Percentiles rank a stretch among this genome's conserved stretches.
phyloP scores from a whole-genome alignment of 2,329 filamentous ascomycete genomes.

The Diaporthe ampelina region DNA sequence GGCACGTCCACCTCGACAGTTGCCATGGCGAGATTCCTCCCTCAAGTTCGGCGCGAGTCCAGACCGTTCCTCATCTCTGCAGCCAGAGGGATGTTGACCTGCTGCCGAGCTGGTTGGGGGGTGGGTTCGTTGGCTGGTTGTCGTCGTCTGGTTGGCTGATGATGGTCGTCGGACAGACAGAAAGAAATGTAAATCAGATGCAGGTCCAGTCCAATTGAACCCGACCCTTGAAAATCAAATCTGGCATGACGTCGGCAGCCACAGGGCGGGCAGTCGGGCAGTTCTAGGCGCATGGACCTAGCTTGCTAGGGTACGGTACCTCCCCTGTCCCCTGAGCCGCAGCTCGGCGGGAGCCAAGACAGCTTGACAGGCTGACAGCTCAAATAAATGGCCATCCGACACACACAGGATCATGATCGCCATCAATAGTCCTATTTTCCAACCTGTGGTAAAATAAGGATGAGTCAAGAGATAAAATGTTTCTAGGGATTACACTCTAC shows the following conservation, averaged over 20 bases:
- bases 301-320: too few relatives aligned
- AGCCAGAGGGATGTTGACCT: not conserved
- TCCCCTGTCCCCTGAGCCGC: constrained; percentile 1
- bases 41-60: not conserved
- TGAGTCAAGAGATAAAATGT: too few relatives aligned
- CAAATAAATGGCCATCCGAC: too few relatives aligned
- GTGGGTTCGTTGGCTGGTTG: too few relatives aligned
- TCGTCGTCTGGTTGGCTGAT: not conserved
- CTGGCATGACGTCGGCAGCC: constrained; percentile 29
- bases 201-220: not conserved
- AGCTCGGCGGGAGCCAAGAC: not conserved
- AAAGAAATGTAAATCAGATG: too few relatives aligned
- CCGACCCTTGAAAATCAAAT: not conserved
- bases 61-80: constrained; percentile 13
- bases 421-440: too few relatives aligned
- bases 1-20: constrained; percentile 36
- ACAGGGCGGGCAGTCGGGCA: not conserved
- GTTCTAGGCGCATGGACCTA: too few relatives aligned
- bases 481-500: too few relatives aligned
- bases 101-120: not conserved
- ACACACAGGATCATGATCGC: too few relatives aligned
- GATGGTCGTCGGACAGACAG: too few relatives aligned
- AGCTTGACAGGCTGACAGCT: not conserved
- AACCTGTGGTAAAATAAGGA: too few relatives aligned
- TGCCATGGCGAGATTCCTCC: constrained; percentile 30